Percentiles rank a stretch among this genome's conserved stretches.
phyloP scores from a whole-genome alignment of 2,329 filamentous ascomycete species.

The Metarhizium sp. region DNA sequence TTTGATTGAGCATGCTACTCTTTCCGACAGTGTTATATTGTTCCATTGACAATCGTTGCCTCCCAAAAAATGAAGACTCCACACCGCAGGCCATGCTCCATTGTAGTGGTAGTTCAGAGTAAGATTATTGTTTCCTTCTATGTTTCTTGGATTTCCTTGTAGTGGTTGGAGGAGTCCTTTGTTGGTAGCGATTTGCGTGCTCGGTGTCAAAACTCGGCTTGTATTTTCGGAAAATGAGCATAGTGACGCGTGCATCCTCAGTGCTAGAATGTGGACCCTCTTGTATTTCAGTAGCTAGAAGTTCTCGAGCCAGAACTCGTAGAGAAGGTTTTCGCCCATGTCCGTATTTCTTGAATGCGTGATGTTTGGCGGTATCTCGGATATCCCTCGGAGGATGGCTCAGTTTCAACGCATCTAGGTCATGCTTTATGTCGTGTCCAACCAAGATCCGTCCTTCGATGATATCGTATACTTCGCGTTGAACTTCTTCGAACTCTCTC shows the following conservation, averaged over 20 bases:
- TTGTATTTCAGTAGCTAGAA: conserved; percentile 55
- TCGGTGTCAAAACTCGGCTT: conserved; percentile 82
- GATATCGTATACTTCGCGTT: conserved; percentile 58
- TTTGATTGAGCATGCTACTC: not conserved
- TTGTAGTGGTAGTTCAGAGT: not conserved
- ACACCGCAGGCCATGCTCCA: not conserved
- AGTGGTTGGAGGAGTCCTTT: conserved; percentile 13
- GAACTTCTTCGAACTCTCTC: conserved; percentile 66
- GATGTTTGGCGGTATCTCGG: conserved; percentile 74
- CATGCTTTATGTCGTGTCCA: conserved; percentile 76
- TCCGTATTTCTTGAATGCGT: conserved; percentile 61
- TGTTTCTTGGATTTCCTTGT: conserved; percentile 19
- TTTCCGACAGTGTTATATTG: not conserved
- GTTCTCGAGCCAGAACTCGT: conserved; percentile 44
- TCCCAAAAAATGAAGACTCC: not conserved
- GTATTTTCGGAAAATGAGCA: conserved; percentile 76
- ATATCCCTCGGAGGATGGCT: conserved; percentile 69
- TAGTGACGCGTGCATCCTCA: conserved; percentile 78
- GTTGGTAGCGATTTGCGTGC: conserved; percentile 56
- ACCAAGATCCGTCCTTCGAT: conserved; percentile 65
- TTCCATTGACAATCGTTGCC: not conserved
- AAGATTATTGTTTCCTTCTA: conserved; percentile 1
- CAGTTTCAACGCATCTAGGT: conserved; percentile 67
- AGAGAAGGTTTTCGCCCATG: conserved; percentile 62
- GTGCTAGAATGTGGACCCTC: conserved; percentile 55